Conservation (phyloP, 306 rosid genomes). For the Calophaca sinica region DNA sequence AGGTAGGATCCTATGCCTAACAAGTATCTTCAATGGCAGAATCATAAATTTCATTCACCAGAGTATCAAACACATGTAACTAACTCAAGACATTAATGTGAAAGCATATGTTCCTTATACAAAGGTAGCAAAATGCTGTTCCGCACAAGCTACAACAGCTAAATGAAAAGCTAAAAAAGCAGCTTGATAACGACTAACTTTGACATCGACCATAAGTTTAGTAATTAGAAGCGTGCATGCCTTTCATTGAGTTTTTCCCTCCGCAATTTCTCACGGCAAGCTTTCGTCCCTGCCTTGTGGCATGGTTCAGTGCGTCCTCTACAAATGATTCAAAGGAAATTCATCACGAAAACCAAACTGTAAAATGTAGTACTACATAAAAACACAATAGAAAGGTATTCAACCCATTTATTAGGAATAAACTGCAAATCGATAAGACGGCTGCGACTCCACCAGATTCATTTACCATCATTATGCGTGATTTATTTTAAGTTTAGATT, state of each 20-base stretch:
- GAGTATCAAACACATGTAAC: conserved; percentile 6
- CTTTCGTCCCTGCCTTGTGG: conserved; percentile 70
- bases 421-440: not conserved
- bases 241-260: conserved; percentile 90
- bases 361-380: not conserved
- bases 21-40: conserved; percentile 3
- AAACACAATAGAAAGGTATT: conserved; percentile 13
- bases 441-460: not conserved
- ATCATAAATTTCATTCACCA: conserved; percentile 12
- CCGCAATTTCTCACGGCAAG: conserved; percentile 89
- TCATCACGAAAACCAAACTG: conserved; percentile 21
- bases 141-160: conserved; percentile 14
- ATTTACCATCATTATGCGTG: not conserved
- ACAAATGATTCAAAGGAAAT: conserved; percentile 31
- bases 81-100: conserved; percentile 2
- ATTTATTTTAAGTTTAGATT: conserved; percentile 13
- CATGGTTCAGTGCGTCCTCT: conserved; percentile 69
- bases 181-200: conserved; percentile 12
- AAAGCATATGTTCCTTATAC: conserved; percentile 16
- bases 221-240: conserved; percentile 50
- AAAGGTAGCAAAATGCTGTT: conserved; percentile 13
- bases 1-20: conserved; percentile 2
- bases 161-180: conserved; percentile 23
- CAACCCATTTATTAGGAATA: conserved; percentile 6
- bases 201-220: conserved; percentile 12